A percentile compares a stretch with the other conserved stretches of the same genome.
These are phyloP conservation scores for Lentinula sp. DNA, from an alignment of 768 basidiomycete genomes.

Conservation along the genomic window DNA sequence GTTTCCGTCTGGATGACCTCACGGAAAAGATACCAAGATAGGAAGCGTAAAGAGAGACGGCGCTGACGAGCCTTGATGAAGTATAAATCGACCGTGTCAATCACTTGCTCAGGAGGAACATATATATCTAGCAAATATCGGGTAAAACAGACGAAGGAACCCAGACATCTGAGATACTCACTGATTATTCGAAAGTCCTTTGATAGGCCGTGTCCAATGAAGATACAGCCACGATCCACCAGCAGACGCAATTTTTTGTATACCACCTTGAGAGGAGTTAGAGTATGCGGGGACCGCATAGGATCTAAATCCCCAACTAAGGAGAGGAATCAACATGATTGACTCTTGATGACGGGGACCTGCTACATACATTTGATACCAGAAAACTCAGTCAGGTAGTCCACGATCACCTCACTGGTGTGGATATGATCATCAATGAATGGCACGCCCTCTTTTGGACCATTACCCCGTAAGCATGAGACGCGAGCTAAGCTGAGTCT, in stretches of 20 bases:
- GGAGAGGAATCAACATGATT: not conserved
- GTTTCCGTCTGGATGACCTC: conserved; percentile 90
- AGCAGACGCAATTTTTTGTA: conserved; percentile 95
- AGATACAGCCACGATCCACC: conserved; percentile 93
- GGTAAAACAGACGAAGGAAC: not conserved
- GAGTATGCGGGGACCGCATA: conserved; percentile 71
- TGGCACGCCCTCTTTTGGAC: conserved; percentile 72
- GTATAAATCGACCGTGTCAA: conserved; percentile 97
- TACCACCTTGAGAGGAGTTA: conserved; percentile 95
- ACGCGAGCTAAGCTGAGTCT: conserved; percentile 91
- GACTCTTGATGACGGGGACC: conserved; percentile 4
- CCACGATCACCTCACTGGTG: conserved; percentile 91
- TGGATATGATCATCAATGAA: conserved; percentile 99
- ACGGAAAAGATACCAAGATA: conserved; percentile 90
- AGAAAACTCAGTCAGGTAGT: conserved; percentile 96
- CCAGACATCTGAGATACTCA: conserved; percentile 30
- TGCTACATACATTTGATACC: conserved; percentile 78
- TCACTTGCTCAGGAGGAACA: conserved; percentile 91
- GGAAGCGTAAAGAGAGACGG: conserved; percentile 85
- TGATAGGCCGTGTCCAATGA: conserved; percentile 94
- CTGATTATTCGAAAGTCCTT: conserved; percentile 99
- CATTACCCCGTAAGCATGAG: conserved; percentile 86
- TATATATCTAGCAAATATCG: conserved; percentile 67
- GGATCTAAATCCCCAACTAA: conserved; percentile 92
- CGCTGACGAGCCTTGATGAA: conserved; percentile 77